Evolutionary conservation across 768 basidiomycete species (phyloP).

Genomic region (Lactarius pseudohatsudake): DNA sequence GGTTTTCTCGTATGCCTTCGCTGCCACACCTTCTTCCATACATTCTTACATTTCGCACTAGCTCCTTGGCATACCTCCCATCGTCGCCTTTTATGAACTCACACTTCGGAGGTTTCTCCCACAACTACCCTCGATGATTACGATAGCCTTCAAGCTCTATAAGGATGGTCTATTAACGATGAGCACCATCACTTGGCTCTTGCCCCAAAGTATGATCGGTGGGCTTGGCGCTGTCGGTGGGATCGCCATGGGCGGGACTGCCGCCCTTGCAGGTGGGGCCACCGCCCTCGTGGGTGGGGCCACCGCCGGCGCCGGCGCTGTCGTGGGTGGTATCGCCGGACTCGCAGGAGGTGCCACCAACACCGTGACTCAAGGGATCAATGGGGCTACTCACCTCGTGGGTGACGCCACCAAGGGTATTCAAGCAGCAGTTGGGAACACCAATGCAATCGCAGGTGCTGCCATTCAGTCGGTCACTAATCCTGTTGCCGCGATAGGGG

Average conservation of each 20-base stretch:
- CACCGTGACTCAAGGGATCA: not conserved
- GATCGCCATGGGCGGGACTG: constrained; percentile 8
- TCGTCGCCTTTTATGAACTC: constrained; percentile 21
- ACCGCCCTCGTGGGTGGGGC: not conserved
- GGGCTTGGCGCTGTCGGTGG: constrained; percentile 8
- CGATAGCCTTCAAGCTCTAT: constrained; percentile 12
- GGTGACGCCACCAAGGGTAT: not conserved
- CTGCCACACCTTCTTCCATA: not conserved
- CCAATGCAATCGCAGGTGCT: not conserved
- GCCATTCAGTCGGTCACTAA: constrained; percentile 1
- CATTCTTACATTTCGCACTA: constrained; percentile 7
- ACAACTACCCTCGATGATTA: constrained; percentile 8
- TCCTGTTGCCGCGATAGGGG: not conserved
- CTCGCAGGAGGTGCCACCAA: constrained; percentile 9
- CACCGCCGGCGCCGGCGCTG: not conserved
- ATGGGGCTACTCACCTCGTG: not conserved
- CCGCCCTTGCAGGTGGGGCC: not conserved
- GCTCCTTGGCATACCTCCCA: constrained; percentile 10
- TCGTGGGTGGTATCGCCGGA: constrained; percentile 7
- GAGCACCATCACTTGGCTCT: constrained; percentile 11
- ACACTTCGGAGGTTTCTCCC: constrained; percentile 15
- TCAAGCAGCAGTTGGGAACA: constrained; percentile 2
- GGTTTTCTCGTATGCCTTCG: constrained; percentile 7
- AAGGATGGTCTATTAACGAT: constrained; percentile 13
- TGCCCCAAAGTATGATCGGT: constrained; percentile 11